A percentile compares a stretch with the other conserved stretches of the same genome.
phyloP scores from a whole-genome alignment of 306 rosid species.

The Quercus suber region DNA sequence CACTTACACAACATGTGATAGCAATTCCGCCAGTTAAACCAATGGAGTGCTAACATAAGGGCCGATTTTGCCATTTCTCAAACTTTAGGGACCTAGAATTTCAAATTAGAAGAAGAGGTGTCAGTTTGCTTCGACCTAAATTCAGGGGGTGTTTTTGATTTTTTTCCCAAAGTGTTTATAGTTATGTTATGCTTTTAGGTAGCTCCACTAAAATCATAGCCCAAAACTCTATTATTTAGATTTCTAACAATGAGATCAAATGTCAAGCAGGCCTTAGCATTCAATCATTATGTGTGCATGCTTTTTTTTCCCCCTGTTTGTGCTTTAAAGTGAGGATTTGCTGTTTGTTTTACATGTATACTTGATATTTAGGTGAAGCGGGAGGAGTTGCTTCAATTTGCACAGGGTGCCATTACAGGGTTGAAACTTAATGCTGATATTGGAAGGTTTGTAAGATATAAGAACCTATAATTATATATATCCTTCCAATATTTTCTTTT shows the following conservation, averaged over 20 bases:
- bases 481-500: conserved; percentile 1
- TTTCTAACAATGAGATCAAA: not conserved
- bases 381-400: conserved; percentile 98
- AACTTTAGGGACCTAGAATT: no score
- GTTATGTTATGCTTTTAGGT: not conserved
- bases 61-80: no score
- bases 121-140: no score
- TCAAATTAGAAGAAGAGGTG: no score
- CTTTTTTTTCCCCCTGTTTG: not conserved
- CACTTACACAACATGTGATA: no score
- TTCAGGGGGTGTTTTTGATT: no score
- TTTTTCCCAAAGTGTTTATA: no score
- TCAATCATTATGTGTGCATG: no score
- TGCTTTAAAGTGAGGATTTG: not conserved
- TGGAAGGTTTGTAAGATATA: conserved; percentile 57
- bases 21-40: no score
- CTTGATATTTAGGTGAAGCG: conserved; percentile 74
- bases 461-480: conserved; percentile 16
- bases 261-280: not conserved
- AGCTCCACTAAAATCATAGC: no score
- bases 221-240: not conserved
- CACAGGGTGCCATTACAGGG: conserved; percentile 92
- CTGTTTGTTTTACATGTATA: conserved; percentile 1
- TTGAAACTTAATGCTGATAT: conserved; percentile 76
- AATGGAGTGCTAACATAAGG: no score